These are phyloP conservation scores for Starmerella sirachaensis DNA, from an alignment of 805 yeast genomes.

Conservation along the genomic window DNA sequence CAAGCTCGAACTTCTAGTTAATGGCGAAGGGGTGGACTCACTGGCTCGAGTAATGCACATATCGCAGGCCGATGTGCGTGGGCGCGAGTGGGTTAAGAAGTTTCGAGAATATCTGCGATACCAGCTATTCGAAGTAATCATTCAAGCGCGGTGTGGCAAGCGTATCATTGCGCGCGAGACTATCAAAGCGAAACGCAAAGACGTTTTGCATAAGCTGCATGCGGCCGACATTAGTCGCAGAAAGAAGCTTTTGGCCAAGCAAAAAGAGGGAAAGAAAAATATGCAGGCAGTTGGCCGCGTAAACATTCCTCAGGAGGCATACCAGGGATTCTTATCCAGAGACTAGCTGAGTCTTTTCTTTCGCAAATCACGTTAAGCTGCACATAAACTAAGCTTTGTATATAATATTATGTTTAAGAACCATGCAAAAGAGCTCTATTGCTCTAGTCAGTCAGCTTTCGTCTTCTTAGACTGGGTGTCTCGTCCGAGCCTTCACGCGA, in stretches of 20 bases:
- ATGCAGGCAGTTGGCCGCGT: conserved; percentile 73
- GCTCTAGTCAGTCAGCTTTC: neutral
- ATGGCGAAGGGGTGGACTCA: conserved; percentile 84
- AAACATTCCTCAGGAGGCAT: conserved; percentile 70
- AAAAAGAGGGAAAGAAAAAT: conserved; percentile 84
- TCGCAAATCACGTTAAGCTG: conserved; percentile 5
- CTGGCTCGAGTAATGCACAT: conserved; percentile 80
- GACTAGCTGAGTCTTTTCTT: too few species aligned
- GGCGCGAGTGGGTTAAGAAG: conserved; percentile 69
- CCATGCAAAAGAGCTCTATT: neutral
- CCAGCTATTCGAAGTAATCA: conserved; percentile 83
- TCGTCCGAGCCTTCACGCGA: neutral
- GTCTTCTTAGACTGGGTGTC: conserved; percentile 1
- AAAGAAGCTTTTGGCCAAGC: conserved; percentile 74
- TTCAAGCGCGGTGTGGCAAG: conserved; percentile 76
- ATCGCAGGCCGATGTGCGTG: conserved; percentile 59
- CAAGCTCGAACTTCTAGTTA: conserved; percentile 77
- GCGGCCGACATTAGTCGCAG: conserved; percentile 88
- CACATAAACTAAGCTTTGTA: neutral
- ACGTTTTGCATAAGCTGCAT: conserved; percentile 84
- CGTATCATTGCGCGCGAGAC: conserved; percentile 84
- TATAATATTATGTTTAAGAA: neutral
- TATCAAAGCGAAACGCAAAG: conserved; percentile 84
- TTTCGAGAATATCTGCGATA: conserved; percentile 68
- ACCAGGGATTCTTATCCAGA: conserved; percentile 59